Conservation (phyloP, 345 rosid species). For the Populus deltoides region DNA sequence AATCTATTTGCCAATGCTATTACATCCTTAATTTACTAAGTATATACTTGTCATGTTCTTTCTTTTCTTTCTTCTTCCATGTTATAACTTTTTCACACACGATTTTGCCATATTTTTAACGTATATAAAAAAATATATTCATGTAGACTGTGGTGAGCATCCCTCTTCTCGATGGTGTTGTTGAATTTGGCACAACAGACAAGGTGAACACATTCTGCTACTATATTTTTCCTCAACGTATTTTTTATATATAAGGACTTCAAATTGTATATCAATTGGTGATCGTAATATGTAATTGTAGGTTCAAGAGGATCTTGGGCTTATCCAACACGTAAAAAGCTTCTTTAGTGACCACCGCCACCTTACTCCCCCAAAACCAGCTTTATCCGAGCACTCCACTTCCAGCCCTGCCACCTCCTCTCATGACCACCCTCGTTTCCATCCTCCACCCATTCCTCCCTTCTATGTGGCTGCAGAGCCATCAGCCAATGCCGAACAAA, state of each 20-base stretch:
- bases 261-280: not conserved
- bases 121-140: not conserved
- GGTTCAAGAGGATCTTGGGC: slow-evolving; percentile 59
- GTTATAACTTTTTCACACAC: not conserved
- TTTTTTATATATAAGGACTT: not conserved
- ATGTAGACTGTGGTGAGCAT: slow-evolving; percentile 88
- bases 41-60: not conserved
- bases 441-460: slow-evolving; percentile 36
- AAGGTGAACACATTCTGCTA: slow-evolving; percentile 40
- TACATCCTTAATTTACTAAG: not conserved
- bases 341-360: slow-evolving; percentile 50
- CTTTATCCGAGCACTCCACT: slow-evolving; percentile 75
- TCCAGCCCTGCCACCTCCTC: slow-evolving; percentile 63
- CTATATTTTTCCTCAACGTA: not conserved
- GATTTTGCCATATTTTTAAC: not conserved
- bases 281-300: slow-evolving; percentile 5
- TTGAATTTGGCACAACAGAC: slow-evolving; percentile 76
- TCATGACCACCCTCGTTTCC: slow-evolving; percentile 35
- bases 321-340: slow-evolving; percentile 52
- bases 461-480: slow-evolving; percentile 27
- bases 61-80: not conserved
- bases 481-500: slow-evolving; percentile 21
- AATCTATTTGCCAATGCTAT: not conserved
- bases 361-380: slow-evolving; percentile 59
- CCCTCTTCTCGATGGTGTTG: slow-evolving; percentile 83